A percentile compares a stretch with the other conserved stretches of the same genome.
These are phyloP conservation scores for Coemansia sp. DNA, from an alignment of 192 early-diverging fungal species.

Conservation along the genomic window DNA sequence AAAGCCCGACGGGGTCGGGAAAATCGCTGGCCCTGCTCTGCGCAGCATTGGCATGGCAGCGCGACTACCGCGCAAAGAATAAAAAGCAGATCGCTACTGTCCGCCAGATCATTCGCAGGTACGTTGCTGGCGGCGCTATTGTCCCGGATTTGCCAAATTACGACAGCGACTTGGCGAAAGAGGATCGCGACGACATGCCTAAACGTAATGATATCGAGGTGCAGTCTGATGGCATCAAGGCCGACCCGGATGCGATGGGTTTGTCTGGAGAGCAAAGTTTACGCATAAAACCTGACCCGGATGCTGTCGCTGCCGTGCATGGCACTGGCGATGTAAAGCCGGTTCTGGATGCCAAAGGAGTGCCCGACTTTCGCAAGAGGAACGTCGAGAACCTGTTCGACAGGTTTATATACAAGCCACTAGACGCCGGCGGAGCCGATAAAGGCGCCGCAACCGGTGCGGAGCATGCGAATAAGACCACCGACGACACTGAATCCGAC, in stretches of 20 bases:
- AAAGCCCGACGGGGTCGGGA: conserved; percentile 75
- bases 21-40: conserved; percentile 75
- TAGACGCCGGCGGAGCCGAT: neutral
- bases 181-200: too few species aligned
- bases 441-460: neutral
- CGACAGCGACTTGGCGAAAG: too few species aligned
- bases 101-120: conserved; percentile 37
- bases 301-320: neutral
- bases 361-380: neutral
- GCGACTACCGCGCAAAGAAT: conserved; percentile 37
- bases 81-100: conserved; percentile 37
- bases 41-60: conserved; percentile 65
- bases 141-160: conserved; percentile 17
- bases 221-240: neutral
- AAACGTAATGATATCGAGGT: conserved; percentile 17
- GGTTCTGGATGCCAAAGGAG: neutral
- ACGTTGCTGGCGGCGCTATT: conserved; percentile 45
- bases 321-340: neutral
- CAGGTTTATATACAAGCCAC: neutral
- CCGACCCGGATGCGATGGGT: neutral
- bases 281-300: neutral
- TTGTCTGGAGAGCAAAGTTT: too few species aligned
- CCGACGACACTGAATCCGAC: neutral
- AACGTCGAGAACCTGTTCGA: neutral
- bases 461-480: neutral